Base-by-base conservation (phyloP, 805 yeast genomes). In the Zygoascus ofunaensis region DNA sequence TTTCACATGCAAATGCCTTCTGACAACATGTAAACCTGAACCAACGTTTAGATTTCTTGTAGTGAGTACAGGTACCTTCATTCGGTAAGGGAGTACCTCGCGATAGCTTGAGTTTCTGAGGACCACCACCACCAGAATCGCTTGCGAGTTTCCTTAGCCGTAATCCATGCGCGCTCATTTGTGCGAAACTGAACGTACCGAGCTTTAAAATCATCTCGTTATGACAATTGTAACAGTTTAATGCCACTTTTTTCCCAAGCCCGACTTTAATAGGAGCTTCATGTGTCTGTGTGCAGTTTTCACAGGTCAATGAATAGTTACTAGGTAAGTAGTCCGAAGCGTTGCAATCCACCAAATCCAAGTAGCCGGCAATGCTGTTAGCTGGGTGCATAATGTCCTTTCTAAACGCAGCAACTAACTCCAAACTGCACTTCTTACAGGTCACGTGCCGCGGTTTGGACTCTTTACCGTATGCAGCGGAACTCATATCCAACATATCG, bases 11-110 rank as follows among this genome's bases (percentile, higher is more conserved):
- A 43, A 61, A 68, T 5, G 68, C 70, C 37, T 64, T 57, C 39
- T 57, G 55, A 45, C 72, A 68, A 56, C 72, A 68, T 24, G 65
- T 53, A 53, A 68, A 68, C 35, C 72, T 50, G 50, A 68, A 66
- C 72, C 72, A 68, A 21, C 72, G 53, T 23, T 53, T 55, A 4
- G 71, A 67, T 42, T 65, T 63, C 36, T 58, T 58, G 53, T 68
- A 68, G 47, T 68, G 72, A 34, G 50, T 48, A 48, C 72, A 68
- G 2, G 66, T 51, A 0, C 69, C 72, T 17, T 61, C 56, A 22
- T 58, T 45, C 3, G 71, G 69, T 35, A 67, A 52, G 2, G 70
- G 62, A 30, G 60, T 59, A 20, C 71, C 71, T 4, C 62, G 64
- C 1, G 55, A 54, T 20, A 66, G 51, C 3, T 58, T 58, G 15